Conservation (phyloP, 768 basidiomycete species). For the Porphyrellus cyaneotinctus region DNA sequence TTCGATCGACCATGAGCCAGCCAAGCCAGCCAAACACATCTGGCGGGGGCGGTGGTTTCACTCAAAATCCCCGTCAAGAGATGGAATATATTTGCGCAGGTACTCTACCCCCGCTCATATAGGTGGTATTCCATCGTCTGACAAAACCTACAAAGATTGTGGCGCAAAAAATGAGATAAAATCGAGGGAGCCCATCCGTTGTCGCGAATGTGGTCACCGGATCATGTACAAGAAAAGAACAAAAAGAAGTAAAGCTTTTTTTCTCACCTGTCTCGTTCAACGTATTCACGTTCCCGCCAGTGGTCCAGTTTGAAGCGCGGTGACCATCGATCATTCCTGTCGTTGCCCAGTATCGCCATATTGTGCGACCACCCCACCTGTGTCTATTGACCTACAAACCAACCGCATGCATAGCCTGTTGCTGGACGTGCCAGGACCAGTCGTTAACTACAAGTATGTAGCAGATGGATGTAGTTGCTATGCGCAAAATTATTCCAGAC, state of each 20-base stretch:
- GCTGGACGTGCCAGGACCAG: neutral
- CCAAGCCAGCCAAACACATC: constrained; percentile 30
- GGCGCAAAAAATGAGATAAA: constrained; percentile 90
- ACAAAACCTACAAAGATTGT: constrained; percentile 56
- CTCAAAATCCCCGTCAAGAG: constrained; percentile 45
- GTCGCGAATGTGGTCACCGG: constrained; percentile 93
- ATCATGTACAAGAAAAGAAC: constrained; percentile 99
- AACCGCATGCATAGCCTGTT: neutral
- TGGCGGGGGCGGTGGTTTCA: constrained; percentile 31
- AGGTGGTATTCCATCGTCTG: constrained; percentile 7
- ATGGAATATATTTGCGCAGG: constrained; percentile 91
- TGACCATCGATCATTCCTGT: constrained; percentile 14
- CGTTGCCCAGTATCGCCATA: neutral
- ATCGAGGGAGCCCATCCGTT: constrained; percentile 89
- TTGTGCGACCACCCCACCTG: neutral
- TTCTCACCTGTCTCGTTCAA: neutral
- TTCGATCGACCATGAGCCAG: constrained; percentile 36
- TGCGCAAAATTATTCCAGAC: too few species aligned
- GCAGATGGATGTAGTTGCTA: neutral
- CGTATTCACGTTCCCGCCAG: constrained; percentile 12
- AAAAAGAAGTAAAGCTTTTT: constrained; percentile 67
- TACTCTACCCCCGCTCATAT: constrained; percentile 31
- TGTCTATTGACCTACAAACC: neutral
- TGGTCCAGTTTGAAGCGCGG: constrained; percentile 34
- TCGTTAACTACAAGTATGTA: neutral